Evolutionary conservation across 2,329 filamentous ascomycete species (phyloP), one percentile per base, ranked within the genome.

Genomic region (Rhynchosporium agropyri): DNA sequence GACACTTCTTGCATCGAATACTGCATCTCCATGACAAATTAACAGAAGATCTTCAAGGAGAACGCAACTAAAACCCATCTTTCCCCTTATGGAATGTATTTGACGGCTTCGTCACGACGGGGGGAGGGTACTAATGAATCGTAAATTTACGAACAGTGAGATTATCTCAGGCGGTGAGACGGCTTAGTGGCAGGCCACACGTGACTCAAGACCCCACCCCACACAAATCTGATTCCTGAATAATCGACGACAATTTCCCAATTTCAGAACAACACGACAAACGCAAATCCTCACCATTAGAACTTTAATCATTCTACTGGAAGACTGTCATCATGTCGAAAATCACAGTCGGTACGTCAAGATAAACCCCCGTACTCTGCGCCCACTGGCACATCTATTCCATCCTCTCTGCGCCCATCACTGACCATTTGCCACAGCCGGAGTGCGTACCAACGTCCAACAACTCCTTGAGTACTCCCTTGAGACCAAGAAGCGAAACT

Each of bases 401-500:
- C 31, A 45, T 31, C 28, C 1, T 33, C 26, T 5, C 12, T 61
- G 54, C 33, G 38, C 63, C 1, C 50, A 36, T 64, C 61, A 66
- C 72, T 70, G 61, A 64, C 66, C 48, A 65, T 54, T 61, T 64
- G 78, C 76, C 81, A 80, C 87, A 85, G 91, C 92, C 87, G 91
- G 92, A 90, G 92, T 96, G 86, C 92, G 93, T 86, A 84, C 87
- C 80, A 94, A 98, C 84, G 91, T 98, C 80, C 84, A 89, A 80
- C 87, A 95, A 80, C 87, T 99, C 77, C 90, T 99, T 76, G 89
- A 96, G 77, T 98, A 98, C 89, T 96, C 90, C 78, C 85, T 85
- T 76, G 88, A 96, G 81, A 91, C 90, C 81, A 97, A 97, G 90
- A 97, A 97, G 90, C 86, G 92, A 76, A 97, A 97, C 88, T 97